Base-by-base conservation (phyloP, 371 early-diverging fungal species). In the Smittium culicis region DNA sequence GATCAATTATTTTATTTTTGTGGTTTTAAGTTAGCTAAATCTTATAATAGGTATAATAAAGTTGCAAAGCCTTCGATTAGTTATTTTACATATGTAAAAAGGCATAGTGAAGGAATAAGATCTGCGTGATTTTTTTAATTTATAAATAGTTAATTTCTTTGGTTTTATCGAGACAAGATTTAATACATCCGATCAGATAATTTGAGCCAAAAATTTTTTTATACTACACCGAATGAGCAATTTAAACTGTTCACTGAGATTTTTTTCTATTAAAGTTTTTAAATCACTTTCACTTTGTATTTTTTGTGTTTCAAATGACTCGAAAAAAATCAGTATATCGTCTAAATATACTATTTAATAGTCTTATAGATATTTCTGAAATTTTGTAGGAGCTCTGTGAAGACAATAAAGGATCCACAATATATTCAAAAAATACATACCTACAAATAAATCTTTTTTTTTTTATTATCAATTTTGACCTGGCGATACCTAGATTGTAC, bases 311-410 rank as follows among this genome's bases (percentile, higher is more conserved):
- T 79, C 74, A n/a, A 33, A 25, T 8, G 72, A 75, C 17, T 75
- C 61, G 8, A 78, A 78, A 63, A 72, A 85, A 27, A 88, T 80
- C 0, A 85, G 65, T 0, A 85, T 81, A 66, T 85, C 82, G 66
- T 86, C 85, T 0, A 86, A 57, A 45, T 82, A 86, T 1, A 81
- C 72, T 0, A 81, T 61, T 0, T 72, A 72, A 31, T 67, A 81
- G 1, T 73, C 68, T 60, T 80, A 80, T 0, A 78, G 33, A 31
- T 70, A 68, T 1, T 75, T 64, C 54, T 79, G 79, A 62, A 84
- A 84, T 0, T 74, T 73, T 14, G 72, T 68, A 0, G 81, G 80
- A 3, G 80, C 80, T 56, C 75, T 79, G 0, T 63, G 67, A 20
- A 80, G 66, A 0, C 80, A 80, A 68, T 83, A n/a, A 81, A 0